phyloP scores from a whole-genome alignment of 2,329 filamentous ascomycete species.

The Teratosphaeria destructans region DNA sequence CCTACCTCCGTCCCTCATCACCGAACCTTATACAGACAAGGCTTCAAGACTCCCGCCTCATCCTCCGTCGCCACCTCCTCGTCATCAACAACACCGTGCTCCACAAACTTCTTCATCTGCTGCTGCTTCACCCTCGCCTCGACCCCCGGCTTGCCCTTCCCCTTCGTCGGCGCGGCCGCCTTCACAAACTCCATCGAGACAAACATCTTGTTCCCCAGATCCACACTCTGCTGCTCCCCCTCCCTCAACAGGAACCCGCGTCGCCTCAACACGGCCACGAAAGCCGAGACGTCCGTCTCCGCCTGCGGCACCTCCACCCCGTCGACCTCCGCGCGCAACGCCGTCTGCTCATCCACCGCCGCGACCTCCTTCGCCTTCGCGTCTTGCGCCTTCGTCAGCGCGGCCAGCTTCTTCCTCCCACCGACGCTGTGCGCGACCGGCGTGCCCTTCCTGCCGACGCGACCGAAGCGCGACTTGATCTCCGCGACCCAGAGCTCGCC shows the following conservation, averaged over 20 bases:
- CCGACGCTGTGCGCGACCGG: constrained; percentile 61
- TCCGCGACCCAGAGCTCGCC: constrained; percentile 96
- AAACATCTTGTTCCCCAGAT: constrained; percentile 95
- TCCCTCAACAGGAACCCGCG: constrained; percentile 77
- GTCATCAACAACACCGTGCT: constrained; percentile 34
- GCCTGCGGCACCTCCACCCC: constrained; percentile 51
- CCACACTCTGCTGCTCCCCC: constrained; percentile 49
- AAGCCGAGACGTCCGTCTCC: constrained; percentile 78
- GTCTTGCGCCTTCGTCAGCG: constrained; percentile 26
- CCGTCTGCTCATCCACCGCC: constrained; percentile 49
- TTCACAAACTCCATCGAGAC: constrained; percentile 95
- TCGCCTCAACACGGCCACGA: constrained; percentile 70
- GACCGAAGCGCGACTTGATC: constrained; percentile 85
- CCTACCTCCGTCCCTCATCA: constrained; percentile 27
- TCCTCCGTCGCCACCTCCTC: constrained; percentile 48
- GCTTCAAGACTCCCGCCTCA: constrained; percentile 70
- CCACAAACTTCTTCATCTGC: constrained; percentile 46
- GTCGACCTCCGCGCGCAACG: constrained; percentile 53
- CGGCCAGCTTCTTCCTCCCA: constrained; percentile 41
- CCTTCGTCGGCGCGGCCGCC: constrained; percentile 60
- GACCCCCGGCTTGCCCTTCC: constrained; percentile 59
- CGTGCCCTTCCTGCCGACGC: constrained; percentile 40
- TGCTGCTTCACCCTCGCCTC: constrained; percentile 55
- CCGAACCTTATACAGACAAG: constrained; percentile 89
- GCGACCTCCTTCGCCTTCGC: constrained; percentile 43